Base-by-base conservation (phyloP, 2,329 filamentous ascomycete species). In the Pochonia chlamydosporia region DNA sequence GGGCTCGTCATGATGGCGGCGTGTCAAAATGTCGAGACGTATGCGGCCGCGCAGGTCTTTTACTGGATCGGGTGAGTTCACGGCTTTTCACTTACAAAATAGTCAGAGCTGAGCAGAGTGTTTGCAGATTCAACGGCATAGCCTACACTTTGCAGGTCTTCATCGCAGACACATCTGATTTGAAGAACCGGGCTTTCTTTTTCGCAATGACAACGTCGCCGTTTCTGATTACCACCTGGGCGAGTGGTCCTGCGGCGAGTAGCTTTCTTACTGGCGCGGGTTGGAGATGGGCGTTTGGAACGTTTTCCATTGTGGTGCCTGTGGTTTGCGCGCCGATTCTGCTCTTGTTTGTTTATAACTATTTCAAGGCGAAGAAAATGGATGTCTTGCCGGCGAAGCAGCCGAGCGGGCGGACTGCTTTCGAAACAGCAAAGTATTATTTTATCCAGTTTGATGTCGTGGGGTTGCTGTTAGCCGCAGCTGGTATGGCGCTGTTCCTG, bases 291-390 rank as follows among this genome's bases (percentile, higher is more conserved):
- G 59, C 52, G 7, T 81, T 78, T 53, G 79, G 79, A 18, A 71
- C 72, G 46, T 83, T 79, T 62, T 70, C 74, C 24, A 79, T 84
- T 53, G 73, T 83, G 46, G 56, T 78, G 9, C 78, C 79, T 3
- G 64, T 74, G 23, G 72, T 59, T 11, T 49, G 48, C 10, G n/a
- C 54, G 11, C 61, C 58, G 0, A 49, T 61, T 8, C 54, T 56
- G 10, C 42, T 50, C 10, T 44, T 61, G 5, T 52, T 63, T 4
- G 42, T 56, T 14, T 43, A 49, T 35, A 52, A 59, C 23, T 51
- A 55, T 28, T 46, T 39, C 23, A 56, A 60, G 33, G 56, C 54
- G 3, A 56, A 57, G 41, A 53, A 52, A n/a, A 36, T 44, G 13
- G 55, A 53, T 1, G 40, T 57, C 5, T 30, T 56, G 7, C 33